These are phyloP conservation scores for Pichia kudriavzevii DNA, from an alignment of 1,139 yeast species.

Conservation along the genomic window DNA sequence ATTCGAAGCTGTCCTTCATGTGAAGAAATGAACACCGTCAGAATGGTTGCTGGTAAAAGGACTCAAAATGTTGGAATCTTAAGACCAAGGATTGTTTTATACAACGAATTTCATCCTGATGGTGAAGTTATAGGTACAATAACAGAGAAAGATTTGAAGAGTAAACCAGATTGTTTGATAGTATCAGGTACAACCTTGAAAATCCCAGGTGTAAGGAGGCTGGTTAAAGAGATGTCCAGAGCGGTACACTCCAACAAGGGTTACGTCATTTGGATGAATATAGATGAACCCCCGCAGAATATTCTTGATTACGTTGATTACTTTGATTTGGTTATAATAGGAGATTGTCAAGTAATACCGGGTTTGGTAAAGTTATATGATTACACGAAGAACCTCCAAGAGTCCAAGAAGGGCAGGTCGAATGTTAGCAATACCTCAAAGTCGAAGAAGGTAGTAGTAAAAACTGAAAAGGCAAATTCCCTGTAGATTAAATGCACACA, in stretches of 20 bases:
- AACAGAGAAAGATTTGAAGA: slow-evolving; percentile 54
- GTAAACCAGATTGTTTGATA: slow-evolving; percentile 66
- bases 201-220: slow-evolving; percentile 77
- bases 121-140: slow-evolving; percentile 75
- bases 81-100: slow-evolving; percentile 75
- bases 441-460: no score
- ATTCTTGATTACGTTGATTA: slow-evolving; percentile 43
- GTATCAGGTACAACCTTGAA: slow-evolving; percentile 83
- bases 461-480: no score
- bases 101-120: slow-evolving; percentile 85
- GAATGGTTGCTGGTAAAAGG: slow-evolving; percentile 58
- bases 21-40: slow-evolving; percentile 41
- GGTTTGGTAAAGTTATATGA: slow-evolving; percentile 22
- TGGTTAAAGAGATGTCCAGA: slow-evolving; percentile 63
- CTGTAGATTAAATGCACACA: no score
- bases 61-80: slow-evolving; percentile 68
- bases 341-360: slow-evolving; percentile 52
- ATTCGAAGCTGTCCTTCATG: slow-evolving; percentile 53
- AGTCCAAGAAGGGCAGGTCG: no score
- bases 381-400: no score
- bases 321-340: slow-evolving; percentile 48
- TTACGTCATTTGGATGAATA: slow-evolving; percentile 49
- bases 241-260: slow-evolving; percentile 56
- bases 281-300: slow-evolving; percentile 44
- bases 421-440: no score